Evolutionary conservation across 1,284 basidiomycete genomes (phyloP).

Genomic region (Irpex rosettiformis): DNA sequence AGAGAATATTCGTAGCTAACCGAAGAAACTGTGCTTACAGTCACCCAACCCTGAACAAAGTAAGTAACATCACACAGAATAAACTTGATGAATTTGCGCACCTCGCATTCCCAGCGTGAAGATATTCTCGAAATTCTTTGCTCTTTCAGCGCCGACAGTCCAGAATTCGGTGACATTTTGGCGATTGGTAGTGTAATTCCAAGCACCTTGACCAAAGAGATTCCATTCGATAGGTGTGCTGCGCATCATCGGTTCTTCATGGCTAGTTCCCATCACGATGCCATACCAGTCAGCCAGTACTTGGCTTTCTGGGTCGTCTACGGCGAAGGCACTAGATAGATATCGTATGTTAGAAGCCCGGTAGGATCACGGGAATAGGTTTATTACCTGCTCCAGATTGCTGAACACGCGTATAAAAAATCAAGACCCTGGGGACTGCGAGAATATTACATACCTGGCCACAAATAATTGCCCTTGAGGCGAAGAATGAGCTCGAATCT

Average conservation of each 20-base stretch:
- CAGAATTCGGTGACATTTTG: slow-evolving; percentile 56
- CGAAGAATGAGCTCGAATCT: slow-evolving; percentile 68
- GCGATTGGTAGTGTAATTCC: slow-evolving; percentile 57
- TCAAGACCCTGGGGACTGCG: background rate
- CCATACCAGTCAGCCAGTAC: slow-evolving; percentile 63
- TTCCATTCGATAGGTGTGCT: slow-evolving; percentile 59
- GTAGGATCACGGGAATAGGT: background rate
- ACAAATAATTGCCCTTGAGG: slow-evolving; percentile 68
- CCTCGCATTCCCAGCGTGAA: slow-evolving; percentile 69
- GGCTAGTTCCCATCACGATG: slow-evolving; percentile 70
- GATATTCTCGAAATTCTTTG: slow-evolving; percentile 54
- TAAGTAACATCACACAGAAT: background rate
- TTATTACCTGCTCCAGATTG: slow-evolving; percentile 42
- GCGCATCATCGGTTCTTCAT: slow-evolving; percentile 67
- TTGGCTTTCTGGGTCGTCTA: slow-evolving; percentile 69
- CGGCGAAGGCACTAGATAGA: slow-evolving; percentile 51
- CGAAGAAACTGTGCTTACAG: background rate
- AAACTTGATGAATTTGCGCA: background rate
- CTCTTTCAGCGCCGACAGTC: slow-evolving; percentile 53
- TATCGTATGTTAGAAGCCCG: slow-evolving; percentile 10
- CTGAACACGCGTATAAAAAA: slow-evolving; percentile 20
- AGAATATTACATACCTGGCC: slow-evolving; percentile 44
- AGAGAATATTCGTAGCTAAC: too few species aligned
- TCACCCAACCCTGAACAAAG: background rate
- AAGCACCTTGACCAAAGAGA: slow-evolving; percentile 50